Evolutionary conservation across 2,329 filamentous ascomycete genomes (phyloP).

Genomic region (Didymosphaeria variabile): DNA sequence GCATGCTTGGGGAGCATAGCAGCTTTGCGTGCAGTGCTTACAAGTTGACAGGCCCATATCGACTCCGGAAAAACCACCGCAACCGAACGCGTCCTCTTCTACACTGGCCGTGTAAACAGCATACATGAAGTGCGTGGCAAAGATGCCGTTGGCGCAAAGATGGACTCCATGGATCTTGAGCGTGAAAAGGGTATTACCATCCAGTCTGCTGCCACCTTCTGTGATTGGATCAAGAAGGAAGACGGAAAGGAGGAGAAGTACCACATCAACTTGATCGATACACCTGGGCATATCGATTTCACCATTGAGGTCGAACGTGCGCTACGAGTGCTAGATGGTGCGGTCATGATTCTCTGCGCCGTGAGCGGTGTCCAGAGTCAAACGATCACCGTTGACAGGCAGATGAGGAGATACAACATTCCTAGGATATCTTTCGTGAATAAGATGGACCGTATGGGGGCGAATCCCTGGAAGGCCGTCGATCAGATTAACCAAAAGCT

Average conservation of each 20-base stretch:
- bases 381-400: slow-evolving; percentile 96
- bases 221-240: slow-evolving; percentile 88
- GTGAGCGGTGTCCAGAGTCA: slow-evolving; percentile 97
- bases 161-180: slow-evolving; percentile 99
- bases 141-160: slow-evolving; percentile 95
- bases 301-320: slow-evolving; percentile 98
- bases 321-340: slow-evolving; percentile 91
- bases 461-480: slow-evolving; percentile 96
- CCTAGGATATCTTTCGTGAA: slow-evolving; percentile 96
- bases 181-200: slow-evolving; percentile 99
- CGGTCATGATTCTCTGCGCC: slow-evolving; percentile 97
- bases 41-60: slow-evolving; percentile 78
- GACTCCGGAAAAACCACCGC: slow-evolving; percentile 98
- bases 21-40: neutral
- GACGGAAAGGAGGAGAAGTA: slow-evolving; percentile 88
- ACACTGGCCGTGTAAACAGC: slow-evolving; percentile 94
- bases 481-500: slow-evolving; percentile 98
- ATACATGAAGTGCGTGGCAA: slow-evolving; percentile 97
- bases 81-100: slow-evolving; percentile 96
- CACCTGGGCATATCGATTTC: slow-evolving; percentile 98
- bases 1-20: neutral
- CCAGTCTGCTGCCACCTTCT: slow-evolving; percentile 96
- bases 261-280: slow-evolving; percentile 98
- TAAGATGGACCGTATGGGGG: slow-evolving; percentile 99
- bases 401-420: slow-evolving; percentile 98